These are phyloP conservation scores for Termitomyces sp. DNA, from an alignment of 768 basidiomycete species.

Conservation along the genomic window DNA sequence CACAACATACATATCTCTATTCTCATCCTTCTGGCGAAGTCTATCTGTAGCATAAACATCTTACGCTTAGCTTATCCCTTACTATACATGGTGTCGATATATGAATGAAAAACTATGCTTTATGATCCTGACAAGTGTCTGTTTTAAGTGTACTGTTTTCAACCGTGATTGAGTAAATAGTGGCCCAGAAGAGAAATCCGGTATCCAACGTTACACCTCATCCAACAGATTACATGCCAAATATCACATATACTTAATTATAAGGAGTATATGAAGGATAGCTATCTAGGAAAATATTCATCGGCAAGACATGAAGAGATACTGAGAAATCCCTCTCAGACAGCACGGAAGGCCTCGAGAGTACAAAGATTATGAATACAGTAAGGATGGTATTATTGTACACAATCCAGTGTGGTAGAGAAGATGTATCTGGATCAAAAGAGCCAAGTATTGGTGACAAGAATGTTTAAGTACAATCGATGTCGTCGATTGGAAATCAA, in stretches of 20 bases:
- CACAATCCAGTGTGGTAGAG: not conserved
- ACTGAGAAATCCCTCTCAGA: not conserved
- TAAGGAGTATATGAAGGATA: not conserved
- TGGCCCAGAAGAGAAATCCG: not conserved
- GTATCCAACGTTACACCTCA: not conserved
- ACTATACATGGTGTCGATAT: not conserved
- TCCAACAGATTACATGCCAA: not conserved
- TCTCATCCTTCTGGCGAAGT: not conserved
- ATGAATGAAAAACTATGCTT: not conserved
- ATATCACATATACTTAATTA: no score
- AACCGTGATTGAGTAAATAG: not conserved
- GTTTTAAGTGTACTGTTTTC: not conserved
- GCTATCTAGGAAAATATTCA: not conserved
- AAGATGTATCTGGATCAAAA: not conserved
- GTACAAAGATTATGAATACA: not conserved
- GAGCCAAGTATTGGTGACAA: conserved; percentile 6
- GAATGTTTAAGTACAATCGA: not conserved
- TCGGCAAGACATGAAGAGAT: not conserved
- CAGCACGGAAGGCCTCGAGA: not conserved
- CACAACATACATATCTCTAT: not conserved
- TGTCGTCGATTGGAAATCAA: not conserved
- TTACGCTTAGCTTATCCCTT: not conserved
- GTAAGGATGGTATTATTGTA: not conserved
- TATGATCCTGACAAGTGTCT: not conserved
- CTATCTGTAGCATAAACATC: conserved; percentile 16